Conservation (phyloP, 352 stramenopile species). For the Phytopythium montanum region DNA sequence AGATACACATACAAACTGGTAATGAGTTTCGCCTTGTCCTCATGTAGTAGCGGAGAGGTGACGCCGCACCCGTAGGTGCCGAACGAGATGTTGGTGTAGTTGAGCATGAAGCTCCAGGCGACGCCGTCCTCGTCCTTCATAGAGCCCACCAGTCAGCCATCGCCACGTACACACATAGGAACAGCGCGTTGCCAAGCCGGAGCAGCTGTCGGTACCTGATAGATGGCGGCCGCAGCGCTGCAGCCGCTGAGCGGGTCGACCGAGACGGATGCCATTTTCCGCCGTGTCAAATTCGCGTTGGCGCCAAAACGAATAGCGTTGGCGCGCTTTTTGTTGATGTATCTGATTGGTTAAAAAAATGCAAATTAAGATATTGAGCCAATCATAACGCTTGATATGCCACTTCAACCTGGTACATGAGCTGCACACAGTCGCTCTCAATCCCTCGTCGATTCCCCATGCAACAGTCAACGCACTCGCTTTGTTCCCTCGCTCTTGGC, state of each 20-base stretch:
- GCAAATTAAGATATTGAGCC: background rate
- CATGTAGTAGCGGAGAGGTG: background rate
- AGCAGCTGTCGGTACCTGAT: conserved; percentile 12
- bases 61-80: conserved; percentile 35
- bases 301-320: conserved; percentile 1
- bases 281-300: background rate
- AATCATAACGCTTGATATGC: background rate
- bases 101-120: conserved; percentile 44
- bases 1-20: background rate
- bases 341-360: background rate
- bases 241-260: conserved; percentile 32
- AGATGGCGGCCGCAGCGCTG: conserved; percentile 18
- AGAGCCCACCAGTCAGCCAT: background rate
- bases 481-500: no score
- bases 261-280: conserved; percentile 11
- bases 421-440: no score
- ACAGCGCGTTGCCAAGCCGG: background rate
- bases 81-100: conserved; percentile 48
- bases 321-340: background rate
- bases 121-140: conserved; percentile 24
- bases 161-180: background rate
- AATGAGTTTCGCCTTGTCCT: background rate
- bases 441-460: no score
- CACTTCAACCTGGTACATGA: no score
- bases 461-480: no score